These are phyloP conservation scores for Geosiphon pyriformis DNA, from an alignment of 192 early-diverging fungal species.

Conservation along the genomic window DNA sequence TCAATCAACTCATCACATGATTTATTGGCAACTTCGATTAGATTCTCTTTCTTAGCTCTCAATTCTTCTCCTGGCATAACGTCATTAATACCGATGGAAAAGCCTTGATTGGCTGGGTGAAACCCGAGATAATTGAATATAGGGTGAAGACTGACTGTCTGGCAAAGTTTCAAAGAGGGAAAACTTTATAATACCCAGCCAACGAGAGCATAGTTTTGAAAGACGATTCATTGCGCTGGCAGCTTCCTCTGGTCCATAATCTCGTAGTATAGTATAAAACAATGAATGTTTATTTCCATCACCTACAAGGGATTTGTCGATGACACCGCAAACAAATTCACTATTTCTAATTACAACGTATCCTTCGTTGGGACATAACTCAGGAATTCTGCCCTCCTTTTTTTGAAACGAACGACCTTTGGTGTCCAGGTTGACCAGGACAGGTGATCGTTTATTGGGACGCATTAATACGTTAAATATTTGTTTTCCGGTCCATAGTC, in stretches of 20 bases:
- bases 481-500: slow-evolving; percentile 97
- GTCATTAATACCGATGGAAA: slow-evolving; percentile 98
- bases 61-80: slow-evolving; percentile 84
- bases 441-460: slow-evolving; percentile 65
- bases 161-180: too few relatives aligned
- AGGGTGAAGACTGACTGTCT: too few relatives aligned
- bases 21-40: slow-evolving; percentile 75
- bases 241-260: slow-evolving; percentile 82
- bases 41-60: slow-evolving; percentile 67
- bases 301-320: slow-evolving; percentile 95
- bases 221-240: slow-evolving; percentile 92
- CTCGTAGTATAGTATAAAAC: slow-evolving; percentile 89
- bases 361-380: slow-evolving; percentile 87
- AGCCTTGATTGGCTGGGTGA: slow-evolving; percentile 74
- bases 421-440: slow-evolving; percentile 85
- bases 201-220: slow-evolving; percentile 89
- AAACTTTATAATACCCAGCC: slow-evolving; percentile 77
- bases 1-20: slow-evolving; percentile 81
- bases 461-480: slow-evolving; percentile 83
- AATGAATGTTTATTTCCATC: slow-evolving; percentile 94
- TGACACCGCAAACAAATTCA: slow-evolving; percentile 87
- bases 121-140: too few relatives aligned
- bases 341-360: slow-evolving; percentile 89
- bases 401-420: slow-evolving; percentile 73
- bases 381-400: slow-evolving; percentile 49